Evolutionary conservation across 2,329 filamentous ascomycete species (phyloP).

Genomic region (Thelonectria blattea): DNA sequence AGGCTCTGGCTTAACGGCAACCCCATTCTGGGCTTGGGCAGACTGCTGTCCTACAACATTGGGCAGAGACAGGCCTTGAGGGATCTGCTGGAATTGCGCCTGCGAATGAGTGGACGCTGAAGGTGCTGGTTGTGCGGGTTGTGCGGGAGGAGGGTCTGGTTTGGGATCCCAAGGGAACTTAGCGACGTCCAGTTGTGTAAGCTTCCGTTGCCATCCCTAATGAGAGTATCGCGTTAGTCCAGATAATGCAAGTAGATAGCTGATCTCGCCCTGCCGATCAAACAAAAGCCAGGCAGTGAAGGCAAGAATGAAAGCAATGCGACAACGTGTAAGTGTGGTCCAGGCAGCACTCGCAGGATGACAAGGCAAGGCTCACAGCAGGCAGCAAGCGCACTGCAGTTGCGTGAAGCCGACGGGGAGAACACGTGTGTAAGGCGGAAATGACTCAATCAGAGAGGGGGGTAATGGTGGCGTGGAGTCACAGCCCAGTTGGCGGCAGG

Average conservation of each 20-base stretch:
- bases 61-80: conserved; percentile 39
- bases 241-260: background rate
- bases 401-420: conserved; percentile 12
- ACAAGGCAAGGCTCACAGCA: background rate
- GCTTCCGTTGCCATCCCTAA: conserved; percentile 93
- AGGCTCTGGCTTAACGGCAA: conserved; percentile 57
- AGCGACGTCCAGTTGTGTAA: conserved; percentile 84
- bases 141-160: conserved; percentile 61
- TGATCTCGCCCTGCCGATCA: background rate
- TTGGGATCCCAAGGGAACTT: conserved; percentile 95
- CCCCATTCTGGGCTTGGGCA: conserved; percentile 41
- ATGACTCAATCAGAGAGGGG: conserved; percentile 32
- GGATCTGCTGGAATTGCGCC: conserved; percentile 41
- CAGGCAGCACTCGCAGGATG: background rate
- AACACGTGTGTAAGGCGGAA: conserved; percentile 13
- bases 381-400: conserved; percentile 13
- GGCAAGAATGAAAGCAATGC: background rate
- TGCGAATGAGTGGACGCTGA: conserved; percentile 39
- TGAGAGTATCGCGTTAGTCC: conserved; percentile 31
- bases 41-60: conserved; percentile 40
- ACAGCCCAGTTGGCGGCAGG: conserved; percentile 34
- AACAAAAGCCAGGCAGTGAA: background rate
- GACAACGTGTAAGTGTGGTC: background rate
- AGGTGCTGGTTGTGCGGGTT: conserved; percentile 41
- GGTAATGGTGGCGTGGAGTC: conserved; percentile 28